Percentiles rank a stretch among this genome's conserved stretches.
Evolutionary conservation across 768 basidiomycete genomes (phyloP).

Genomic region (Pisolithus albus): DNA sequence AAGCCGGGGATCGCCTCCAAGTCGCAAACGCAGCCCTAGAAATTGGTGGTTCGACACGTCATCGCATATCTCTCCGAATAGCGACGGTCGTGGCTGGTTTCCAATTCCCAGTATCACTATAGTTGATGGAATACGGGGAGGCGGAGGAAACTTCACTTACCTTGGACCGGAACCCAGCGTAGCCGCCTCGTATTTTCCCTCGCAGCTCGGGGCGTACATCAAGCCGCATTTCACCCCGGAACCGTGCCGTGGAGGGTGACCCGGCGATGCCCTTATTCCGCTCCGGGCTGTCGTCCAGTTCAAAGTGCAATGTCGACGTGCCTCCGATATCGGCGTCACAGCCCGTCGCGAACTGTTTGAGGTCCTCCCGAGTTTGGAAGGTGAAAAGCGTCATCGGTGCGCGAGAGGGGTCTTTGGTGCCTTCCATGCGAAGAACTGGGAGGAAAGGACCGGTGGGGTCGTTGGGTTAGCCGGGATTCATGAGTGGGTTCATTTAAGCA

Average conservation of each 20-base stretch:
- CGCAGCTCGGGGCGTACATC: slow-evolving; percentile 61
- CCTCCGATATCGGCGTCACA: slow-evolving; percentile 90
- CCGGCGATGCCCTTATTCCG: slow-evolving; percentile 37
- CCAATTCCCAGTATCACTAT: background rate
- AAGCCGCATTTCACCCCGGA: slow-evolving; percentile 76
- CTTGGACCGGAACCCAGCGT: slow-evolving; percentile 86
- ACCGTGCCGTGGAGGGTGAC: slow-evolving; percentile 51
- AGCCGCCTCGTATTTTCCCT: slow-evolving; percentile 72
- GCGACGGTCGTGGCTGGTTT: slow-evolving; percentile 60
- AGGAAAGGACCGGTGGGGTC: background rate
- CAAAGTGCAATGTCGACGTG: slow-evolving; percentile 69
- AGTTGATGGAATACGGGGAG: background rate
- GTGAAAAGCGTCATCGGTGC: slow-evolving; percentile 58
- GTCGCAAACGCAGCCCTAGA: slow-evolving; percentile 72
- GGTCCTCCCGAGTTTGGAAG: slow-evolving; percentile 53
- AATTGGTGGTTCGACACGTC: slow-evolving; percentile 80
- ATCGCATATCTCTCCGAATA: slow-evolving; percentile 83
- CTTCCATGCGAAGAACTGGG: slow-evolving; percentile 69
- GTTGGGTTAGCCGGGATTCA: slow-evolving; percentile 6
- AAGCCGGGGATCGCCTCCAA: slow-evolving; percentile 68
- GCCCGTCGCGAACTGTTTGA: slow-evolving; percentile 65
- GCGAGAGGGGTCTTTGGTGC: slow-evolving; percentile 57
- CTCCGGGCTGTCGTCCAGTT: slow-evolving; percentile 50
- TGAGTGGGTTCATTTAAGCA: slow-evolving; percentile 9
- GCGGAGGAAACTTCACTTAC: slow-evolving; percentile 28